These are phyloP conservation scores for Psilocybe sp. DNA, from an alignment of 768 basidiomycete genomes.

Conservation along the genomic window DNA sequence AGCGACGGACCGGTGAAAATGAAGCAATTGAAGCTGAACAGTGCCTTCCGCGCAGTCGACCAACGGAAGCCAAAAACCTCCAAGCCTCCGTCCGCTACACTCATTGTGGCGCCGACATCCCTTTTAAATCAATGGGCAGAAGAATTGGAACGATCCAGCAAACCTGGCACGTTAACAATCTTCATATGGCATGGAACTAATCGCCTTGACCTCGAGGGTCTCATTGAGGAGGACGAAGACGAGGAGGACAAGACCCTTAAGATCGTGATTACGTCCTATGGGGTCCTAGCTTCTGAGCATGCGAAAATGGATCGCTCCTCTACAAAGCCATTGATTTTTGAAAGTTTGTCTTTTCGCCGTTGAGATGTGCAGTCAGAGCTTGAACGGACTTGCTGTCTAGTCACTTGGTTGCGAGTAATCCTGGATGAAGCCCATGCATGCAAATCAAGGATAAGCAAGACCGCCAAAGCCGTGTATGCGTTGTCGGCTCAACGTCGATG, in stretches of 20 bases:
- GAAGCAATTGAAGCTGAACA: constrained; percentile 62
- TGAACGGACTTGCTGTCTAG: constrained; percentile 31
- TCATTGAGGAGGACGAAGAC: constrained; percentile 48
- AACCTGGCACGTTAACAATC: constrained; percentile 60
- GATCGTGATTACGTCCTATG: constrained; percentile 91
- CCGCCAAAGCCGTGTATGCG: constrained; percentile 86
- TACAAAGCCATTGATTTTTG: constrained; percentile 60
- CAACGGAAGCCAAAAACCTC: constrained; percentile 27
- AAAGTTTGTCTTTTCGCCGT: constrained; percentile 43
- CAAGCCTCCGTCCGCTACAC: constrained; percentile 57
- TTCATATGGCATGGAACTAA: constrained; percentile 89
- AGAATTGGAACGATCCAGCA: constrained; percentile 84
- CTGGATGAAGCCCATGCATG: constrained; percentile 95
- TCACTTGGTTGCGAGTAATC: constrained; percentile 78
- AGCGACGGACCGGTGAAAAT: constrained; percentile 31
- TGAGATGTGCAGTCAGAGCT: background rate
- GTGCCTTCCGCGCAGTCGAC: constrained; percentile 51
- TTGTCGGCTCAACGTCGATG: constrained; percentile 77
- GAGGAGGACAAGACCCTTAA: constrained; percentile 52
- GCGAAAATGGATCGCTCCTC: constrained; percentile 60
- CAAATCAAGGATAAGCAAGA: constrained; percentile 86
- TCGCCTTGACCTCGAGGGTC: constrained; percentile 64
- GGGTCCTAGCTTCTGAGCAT: constrained; percentile 87
- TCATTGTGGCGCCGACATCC: constrained; percentile 92
- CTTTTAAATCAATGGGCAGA: constrained; percentile 91